phyloP scores from a whole-genome alignment of 1,284 basidiomycete species.

The Apiotrichum laibachii region DNA sequence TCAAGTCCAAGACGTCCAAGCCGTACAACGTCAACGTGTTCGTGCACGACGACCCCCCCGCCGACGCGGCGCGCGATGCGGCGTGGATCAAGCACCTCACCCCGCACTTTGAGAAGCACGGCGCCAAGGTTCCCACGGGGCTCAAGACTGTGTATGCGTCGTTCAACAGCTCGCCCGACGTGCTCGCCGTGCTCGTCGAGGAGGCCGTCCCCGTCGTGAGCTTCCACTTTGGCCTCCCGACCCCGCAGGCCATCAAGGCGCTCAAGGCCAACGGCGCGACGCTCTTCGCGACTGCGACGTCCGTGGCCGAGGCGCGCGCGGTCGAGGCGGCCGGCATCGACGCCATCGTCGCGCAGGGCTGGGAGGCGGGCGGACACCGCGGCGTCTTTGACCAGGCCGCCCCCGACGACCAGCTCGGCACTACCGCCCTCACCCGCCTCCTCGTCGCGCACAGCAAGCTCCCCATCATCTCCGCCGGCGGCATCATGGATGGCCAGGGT shows the following conservation, averaged over 20 bases:
- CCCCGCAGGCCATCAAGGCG: constrained; percentile 11
- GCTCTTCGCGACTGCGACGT: constrained; percentile 35
- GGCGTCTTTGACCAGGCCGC: constrained; percentile 34
- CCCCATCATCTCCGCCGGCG: constrained; percentile 42
- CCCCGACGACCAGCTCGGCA: constrained; percentile 31
- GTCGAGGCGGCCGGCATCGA: constrained; percentile 34
- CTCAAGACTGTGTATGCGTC: constrained; percentile 31
- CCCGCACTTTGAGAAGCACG: constrained; percentile 26
- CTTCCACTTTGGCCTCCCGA: constrained; percentile 46
- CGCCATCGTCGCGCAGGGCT: constrained; percentile 40
- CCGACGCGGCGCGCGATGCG: constrained; percentile 14
- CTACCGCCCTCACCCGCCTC: constrained; percentile 25
- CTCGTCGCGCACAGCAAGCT: constrained; percentile 17
- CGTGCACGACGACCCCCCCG: constrained; percentile 22
- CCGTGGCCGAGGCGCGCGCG: constrained; percentile 27
- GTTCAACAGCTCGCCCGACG: constrained; percentile 31
- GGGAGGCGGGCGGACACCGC: constrained; percentile 44
- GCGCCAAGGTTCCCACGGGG: constrained; percentile 20
- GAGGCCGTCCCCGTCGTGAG: constrained; percentile 32
- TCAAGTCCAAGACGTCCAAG: constrained; percentile 20
- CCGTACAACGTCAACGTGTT: constrained; percentile 46
- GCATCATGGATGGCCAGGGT: constrained; percentile 37
- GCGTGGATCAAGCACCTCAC: constrained; percentile 30
- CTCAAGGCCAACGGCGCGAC: constrained; percentile 27
- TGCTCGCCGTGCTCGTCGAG: constrained; percentile 34